Base-by-base conservation (phyloP, 108 stramenopile genomes). In the Nitzschia sp. region DNA sequence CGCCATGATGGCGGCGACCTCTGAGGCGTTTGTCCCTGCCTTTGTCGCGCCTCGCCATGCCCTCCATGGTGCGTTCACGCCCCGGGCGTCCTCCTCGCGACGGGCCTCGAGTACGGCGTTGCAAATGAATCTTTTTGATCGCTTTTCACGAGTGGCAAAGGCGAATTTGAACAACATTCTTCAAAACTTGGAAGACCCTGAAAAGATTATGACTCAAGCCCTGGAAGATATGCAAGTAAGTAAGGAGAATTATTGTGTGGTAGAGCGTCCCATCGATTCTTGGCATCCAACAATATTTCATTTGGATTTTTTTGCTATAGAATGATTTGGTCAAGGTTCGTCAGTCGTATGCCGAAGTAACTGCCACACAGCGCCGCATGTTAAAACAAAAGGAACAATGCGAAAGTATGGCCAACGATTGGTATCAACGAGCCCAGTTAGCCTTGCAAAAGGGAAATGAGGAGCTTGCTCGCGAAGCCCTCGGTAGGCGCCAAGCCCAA, bases 301-400 rank as follows among this genome's bases (percentile, higher is more conserved):
- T 15, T 32, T 59, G 1, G 2, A 28, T 31, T 33, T 32, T 32
- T 32, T 4, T n/a, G 21, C 15, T 57, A 53, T 65, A 97, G 88
- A 80, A 56, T 57, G 98, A 98, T 80, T 84, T 98, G 54, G 90
- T 97, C 33, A 96, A 95, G 74, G 79, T 98, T 35, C 91, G 98
- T 67, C 98, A 98, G 81, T 93, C 92, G 15, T 98, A 97, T 70
- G 98, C 98, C 19, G 98, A 98, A 93, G 85, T 98, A 25, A 92
- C 94, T 4, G 98, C 98, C 27, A 96, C 96, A 17, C 96, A 96
- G 74, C 96, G 96, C 75, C 91, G 98, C 19, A 73, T 93, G 35
- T 38, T 90, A 70, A 91, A 93, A 77, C 92, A 96, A 79, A 92
- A 91, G 78, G 92, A 96, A 70, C 90, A 91, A 69, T 83, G 87